Evolutionary conservation across 1,284 basidiomycete species (phyloP).

Genomic region (Trametes sp.): DNA sequence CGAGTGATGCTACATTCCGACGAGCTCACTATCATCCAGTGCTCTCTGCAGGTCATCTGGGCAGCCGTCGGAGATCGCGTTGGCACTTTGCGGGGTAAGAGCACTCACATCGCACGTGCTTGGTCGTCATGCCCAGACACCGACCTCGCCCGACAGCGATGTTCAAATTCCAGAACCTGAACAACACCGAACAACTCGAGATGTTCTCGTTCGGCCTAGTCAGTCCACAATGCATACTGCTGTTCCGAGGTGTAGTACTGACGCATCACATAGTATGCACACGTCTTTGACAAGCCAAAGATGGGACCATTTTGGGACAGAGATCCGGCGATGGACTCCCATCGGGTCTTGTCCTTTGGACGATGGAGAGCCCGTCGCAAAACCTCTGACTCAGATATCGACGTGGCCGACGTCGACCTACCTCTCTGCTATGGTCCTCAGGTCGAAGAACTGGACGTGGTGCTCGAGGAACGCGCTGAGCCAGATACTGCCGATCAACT

Average conservation of each 20-base stretch:
- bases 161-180: constrained; percentile 41
- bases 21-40: constrained; percentile 12
- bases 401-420: neutral
- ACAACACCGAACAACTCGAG: constrained; percentile 33
- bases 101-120: neutral
- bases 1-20: constrained; percentile 4
- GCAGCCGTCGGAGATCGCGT: constrained; percentile 6
- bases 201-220: constrained; percentile 40
- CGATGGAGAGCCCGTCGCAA: neutral
- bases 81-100: constrained; percentile 7
- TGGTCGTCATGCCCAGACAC: neutral
- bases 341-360: too few relatives aligned
- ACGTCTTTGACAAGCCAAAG: neutral
- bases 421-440: constrained; percentile 1
- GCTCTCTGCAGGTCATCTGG: neutral
- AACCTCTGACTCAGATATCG: neutral
- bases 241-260: too few relatives aligned
- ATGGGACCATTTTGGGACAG: constrained; percentile 3
- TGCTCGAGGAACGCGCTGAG: neutral
- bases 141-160: constrained; percentile 38
- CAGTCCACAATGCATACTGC: neutral
- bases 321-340: neutral
- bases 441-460: constrained; percentile 4
- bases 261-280: neutral
- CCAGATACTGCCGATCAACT: neutral